Conservation (phyloP, 2,329 filamentous ascomycete genomes). For the Penicillium sp. region DNA sequence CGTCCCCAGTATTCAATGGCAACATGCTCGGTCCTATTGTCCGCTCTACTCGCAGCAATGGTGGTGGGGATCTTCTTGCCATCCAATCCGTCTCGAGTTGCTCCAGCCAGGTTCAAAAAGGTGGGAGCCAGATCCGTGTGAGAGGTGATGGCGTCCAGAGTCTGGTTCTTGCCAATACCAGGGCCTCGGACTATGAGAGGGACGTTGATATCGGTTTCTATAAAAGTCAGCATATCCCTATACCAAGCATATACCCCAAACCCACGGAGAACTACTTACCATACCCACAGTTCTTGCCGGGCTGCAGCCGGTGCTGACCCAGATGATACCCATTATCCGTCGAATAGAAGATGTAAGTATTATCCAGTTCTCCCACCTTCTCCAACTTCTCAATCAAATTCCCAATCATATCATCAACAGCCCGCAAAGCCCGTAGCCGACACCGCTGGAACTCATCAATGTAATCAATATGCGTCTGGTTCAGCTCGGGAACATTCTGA, state of each 20-base stretch:
- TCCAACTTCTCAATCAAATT: constrained; percentile 44
- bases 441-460: constrained; percentile 53
- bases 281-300: constrained; percentile 58
- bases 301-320: constrained; percentile 57
- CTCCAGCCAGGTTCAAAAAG: constrained; percentile 47
- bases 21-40: constrained; percentile 52
- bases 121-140: constrained; percentile 66
- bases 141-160: constrained; percentile 53
- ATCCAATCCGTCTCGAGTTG: constrained; percentile 53
- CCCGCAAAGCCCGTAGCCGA: constrained; percentile 51
- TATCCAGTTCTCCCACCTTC: constrained; percentile 42
- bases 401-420: constrained; percentile 56
- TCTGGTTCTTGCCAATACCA: constrained; percentile 47
- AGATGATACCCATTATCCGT: constrained; percentile 62
- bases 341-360: constrained; percentile 60
- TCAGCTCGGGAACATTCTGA: constrained; percentile 43
- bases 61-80: constrained; percentile 52
- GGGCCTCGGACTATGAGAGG: constrained; percentile 60
- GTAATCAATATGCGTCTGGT: constrained; percentile 48
- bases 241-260: background rate
- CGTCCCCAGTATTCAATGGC: constrained; percentile 59
- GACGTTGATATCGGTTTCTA: constrained; percentile 53
- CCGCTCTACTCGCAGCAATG: constrained; percentile 20
- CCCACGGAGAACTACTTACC: constrained; percentile 39
- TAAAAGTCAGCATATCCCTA: background rate